Evolutionary conservation across 2,329 filamentous ascomycete genomes (phyloP).

Genomic region (Colletotrichum theobromicola): DNA sequence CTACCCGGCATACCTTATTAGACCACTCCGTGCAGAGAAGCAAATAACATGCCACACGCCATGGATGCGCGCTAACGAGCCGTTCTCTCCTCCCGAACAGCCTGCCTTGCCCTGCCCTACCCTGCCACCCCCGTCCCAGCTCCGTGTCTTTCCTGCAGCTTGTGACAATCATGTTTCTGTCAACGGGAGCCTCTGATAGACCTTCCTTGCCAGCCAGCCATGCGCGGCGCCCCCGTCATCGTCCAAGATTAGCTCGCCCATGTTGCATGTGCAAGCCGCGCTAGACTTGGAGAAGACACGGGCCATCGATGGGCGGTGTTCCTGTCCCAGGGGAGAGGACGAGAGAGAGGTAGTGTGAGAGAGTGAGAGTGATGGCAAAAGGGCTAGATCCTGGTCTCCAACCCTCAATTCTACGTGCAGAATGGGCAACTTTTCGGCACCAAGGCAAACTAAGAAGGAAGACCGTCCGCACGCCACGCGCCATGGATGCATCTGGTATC

Average conservation of each 20-base stretch:
- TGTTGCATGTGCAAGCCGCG: constrained; percentile 1
- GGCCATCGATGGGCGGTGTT: neutral
- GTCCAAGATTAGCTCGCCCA: neutral
- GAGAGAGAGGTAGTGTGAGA: neutral
- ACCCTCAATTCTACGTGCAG: neutral
- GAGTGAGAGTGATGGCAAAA: neutral
- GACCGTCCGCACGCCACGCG: neutral
- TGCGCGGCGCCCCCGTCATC: neutral
- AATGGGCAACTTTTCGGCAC: neutral
- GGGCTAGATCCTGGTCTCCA: neutral
- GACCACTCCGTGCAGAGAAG: neutral
- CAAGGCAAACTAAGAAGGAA: neutral
- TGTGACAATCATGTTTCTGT: constrained; percentile 19
- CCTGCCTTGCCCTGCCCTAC: neutral
- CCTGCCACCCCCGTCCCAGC: neutral
- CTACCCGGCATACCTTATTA: neutral
- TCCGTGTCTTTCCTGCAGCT: neutral
- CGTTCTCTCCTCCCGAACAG: neutral
- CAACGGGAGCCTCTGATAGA: constrained; percentile 3
- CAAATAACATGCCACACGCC: neutral
- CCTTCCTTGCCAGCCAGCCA: neutral
- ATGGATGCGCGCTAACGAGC: neutral
- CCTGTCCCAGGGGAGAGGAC: neutral
- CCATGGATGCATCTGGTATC: neutral
- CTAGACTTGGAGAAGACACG: neutral